phyloP scores from a whole-genome alignment of 1,284 basidiomycete genomes.

The Cutaneotrichosporon cyanovorans region DNA sequence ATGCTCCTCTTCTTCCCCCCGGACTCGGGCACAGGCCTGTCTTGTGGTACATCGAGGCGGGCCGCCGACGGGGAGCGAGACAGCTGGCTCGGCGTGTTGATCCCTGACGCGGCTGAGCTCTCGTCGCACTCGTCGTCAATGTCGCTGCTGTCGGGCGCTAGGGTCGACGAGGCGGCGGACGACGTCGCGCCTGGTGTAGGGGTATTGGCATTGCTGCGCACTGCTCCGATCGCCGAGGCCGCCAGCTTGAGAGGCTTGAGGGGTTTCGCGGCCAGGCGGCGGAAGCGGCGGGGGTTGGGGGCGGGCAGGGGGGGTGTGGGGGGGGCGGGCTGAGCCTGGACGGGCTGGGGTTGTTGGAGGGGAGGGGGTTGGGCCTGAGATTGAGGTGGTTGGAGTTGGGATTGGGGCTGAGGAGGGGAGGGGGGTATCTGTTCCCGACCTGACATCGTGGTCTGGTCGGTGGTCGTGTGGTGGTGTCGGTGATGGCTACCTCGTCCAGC shows the following conservation, averaged over 20 bases:
- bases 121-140: slow-evolving; percentile 7
- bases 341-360: too few relatives aligned
- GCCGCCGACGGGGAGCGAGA: not conserved
- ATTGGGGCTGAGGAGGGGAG: too few relatives aligned
- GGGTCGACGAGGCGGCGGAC: not conserved
- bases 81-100: too few relatives aligned
- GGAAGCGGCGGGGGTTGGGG: slow-evolving; percentile 10
- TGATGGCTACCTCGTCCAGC: too few relatives aligned
- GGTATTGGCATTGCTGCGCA: slow-evolving; percentile 3
- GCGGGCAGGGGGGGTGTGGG: not conserved
- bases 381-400: too few relatives aligned
- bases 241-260: slow-evolving; percentile 43
- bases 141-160: not conserved
- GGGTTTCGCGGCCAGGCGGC: slow-evolving; percentile 32
- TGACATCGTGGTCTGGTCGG: too few relatives aligned
- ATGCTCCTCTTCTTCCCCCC: slow-evolving; percentile 2
- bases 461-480: too few relatives aligned
- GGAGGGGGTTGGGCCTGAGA: too few relatives aligned
- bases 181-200: not conserved
- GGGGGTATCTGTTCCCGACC: too few relatives aligned
- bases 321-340: too few relatives aligned
- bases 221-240: slow-evolving; percentile 27
- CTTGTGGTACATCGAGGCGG: not conserved
- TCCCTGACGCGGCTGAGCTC: too few relatives aligned
- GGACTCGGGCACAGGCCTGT: slow-evolving; percentile 1